These are phyloP conservation scores for Penicillium salamii DNA, from an alignment of 495 filamentous ascomycete species.

Conservation along the genomic window DNA sequence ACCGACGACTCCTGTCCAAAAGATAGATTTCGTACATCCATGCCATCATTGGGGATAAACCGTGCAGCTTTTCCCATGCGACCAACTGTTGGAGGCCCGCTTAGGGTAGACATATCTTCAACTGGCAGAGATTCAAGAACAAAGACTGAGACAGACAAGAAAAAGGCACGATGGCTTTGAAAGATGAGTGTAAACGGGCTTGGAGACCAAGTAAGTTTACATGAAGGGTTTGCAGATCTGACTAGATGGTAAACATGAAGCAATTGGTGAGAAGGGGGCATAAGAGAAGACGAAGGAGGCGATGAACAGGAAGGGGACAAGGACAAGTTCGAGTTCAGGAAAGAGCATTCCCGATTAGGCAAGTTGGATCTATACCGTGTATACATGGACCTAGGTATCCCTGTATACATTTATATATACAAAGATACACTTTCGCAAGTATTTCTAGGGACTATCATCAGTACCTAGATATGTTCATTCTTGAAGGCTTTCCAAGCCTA, in stretches of 20 bases:
- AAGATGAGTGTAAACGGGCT: constrained; percentile 8
- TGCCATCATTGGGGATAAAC: constrained; percentile 13
- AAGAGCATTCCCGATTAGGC: too few species aligned
- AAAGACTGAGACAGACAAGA: not conserved
- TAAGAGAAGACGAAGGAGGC: not conserved
- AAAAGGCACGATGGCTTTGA: not conserved
- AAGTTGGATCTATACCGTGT: too few species aligned
- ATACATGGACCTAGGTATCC: too few species aligned
- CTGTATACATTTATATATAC: too few species aligned
- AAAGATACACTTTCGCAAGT: too few species aligned
- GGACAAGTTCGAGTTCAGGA: too few species aligned
- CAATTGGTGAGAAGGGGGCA: constrained; percentile 9
- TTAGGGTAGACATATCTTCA: constrained; percentile 28
- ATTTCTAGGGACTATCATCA: too few species aligned
- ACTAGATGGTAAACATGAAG: constrained; percentile 7
- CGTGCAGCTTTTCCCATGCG: constrained; percentile 21
- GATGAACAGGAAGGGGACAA: not conserved
- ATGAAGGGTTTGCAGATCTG: constrained; percentile 18
- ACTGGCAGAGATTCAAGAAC: not conserved
- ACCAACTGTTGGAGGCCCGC: constrained; percentile 21
- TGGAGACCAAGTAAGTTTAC: constrained; percentile 27
- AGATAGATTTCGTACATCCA: constrained; percentile 14
- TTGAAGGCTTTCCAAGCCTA: too few species aligned
- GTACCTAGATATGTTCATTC: too few species aligned
- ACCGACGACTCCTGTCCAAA: constrained; percentile 30